These are phyloP conservation scores for Moniliella sp. DNA, from an alignment of 1,284 basidiomycete species.

Conservation along the genomic window DNA sequence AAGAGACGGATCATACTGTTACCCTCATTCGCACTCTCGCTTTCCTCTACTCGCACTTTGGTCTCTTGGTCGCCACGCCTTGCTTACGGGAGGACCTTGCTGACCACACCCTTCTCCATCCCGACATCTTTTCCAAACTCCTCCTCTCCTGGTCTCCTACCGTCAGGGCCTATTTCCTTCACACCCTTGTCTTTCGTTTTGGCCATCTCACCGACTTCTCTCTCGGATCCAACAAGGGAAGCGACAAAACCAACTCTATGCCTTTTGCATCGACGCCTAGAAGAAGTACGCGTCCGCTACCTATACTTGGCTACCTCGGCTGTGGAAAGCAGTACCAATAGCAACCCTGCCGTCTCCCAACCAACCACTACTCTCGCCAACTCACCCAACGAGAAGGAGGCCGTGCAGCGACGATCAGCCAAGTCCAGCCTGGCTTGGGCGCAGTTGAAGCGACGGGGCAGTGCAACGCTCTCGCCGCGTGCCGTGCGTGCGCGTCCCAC, in stretches of 20 bases:
- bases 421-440: too few species aligned
- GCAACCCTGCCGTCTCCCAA: too few species aligned
- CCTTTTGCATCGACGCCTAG: constrained; percentile 17
- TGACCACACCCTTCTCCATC: constrained; percentile 22
- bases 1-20: constrained; percentile 23
- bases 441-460: too few species aligned
- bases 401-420: too few species aligned
- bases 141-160: constrained; percentile 30
- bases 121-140: constrained; percentile 20
- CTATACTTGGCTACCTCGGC: constrained; percentile 12
- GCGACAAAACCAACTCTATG: constrained; percentile 11
- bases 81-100: constrained; percentile 16
- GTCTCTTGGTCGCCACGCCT: constrained; percentile 11
- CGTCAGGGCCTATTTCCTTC: constrained; percentile 24
- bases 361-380: too few species aligned
- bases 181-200: too few species aligned
- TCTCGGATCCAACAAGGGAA: constrained; percentile 9
- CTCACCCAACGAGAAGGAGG: too few species aligned
- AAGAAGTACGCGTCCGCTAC: constrained; percentile 17
- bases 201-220: constrained; percentile 21
- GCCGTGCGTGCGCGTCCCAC: too few species aligned
- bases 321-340: constrained; percentile 12
- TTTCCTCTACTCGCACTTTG: constrained; percentile 28
- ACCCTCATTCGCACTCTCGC: constrained; percentile 22
- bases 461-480: too few species aligned